Evolutionary conservation across 2,329 filamentous ascomycete genomes (phyloP), one percentile per base, ranked within the genome.

Genomic region (Scopulariopsis brevicaulis): DNA sequence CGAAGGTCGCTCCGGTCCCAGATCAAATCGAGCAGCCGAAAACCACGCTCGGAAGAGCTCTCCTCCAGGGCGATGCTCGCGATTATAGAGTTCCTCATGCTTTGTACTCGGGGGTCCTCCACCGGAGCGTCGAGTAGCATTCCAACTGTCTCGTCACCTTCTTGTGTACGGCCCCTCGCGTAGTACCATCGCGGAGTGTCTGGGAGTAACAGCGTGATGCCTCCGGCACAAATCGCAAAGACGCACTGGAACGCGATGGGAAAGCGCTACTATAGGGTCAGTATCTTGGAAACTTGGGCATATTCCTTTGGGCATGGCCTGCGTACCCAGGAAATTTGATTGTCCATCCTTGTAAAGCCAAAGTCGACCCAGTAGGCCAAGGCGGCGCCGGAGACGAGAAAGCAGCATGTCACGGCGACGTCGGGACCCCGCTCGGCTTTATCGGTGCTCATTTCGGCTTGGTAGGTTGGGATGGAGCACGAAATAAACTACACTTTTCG

Each of bases 121-220:
- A 56, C 51, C 1, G 53, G 54, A 4, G 57, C 52, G 22, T 60
- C 59, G 14, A 59, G 15, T 20, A 54, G 52, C 25, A 28, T 20
- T 20, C 24, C 22, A 18, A 32, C n/a, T 12, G 28, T 25, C 24
- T 15, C 56, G 18, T 61, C 60, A 8, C 60, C 60, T 25, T 61
- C 40, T 28, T 43, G 22, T 2, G 54, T 51, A 35, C 57, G 55
- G 5, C 58, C 58, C 37, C 57, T 57, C 15, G 58, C 60, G 24
- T 61, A 61, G 48, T 61, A 61, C 60, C 60, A 61, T 28, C 60
- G 53, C 6, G 60, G 60, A 4, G 60, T 61, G 34, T 61, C 60
- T 1, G 60, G 60, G 34, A 61, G 60, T 10, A 58, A 24, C 6
- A 61, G 50, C 6, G 46, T 54, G n/a, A 59, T 56, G 15, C 54